Evolutionary conservation across 805 yeast genomes (phyloP).

Genomic region (Teunomyces atbi): DNA sequence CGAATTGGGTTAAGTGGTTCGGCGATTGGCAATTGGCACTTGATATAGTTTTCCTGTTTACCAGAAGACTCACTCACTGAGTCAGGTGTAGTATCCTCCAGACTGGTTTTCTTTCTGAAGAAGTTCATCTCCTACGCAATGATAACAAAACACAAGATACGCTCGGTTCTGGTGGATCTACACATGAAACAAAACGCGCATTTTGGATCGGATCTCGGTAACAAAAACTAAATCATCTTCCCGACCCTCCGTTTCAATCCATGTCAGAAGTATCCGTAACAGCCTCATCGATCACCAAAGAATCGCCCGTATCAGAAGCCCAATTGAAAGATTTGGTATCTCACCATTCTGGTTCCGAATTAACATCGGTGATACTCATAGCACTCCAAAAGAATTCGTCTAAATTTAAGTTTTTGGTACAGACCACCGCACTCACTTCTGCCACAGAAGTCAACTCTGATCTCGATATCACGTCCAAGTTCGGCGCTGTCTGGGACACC

Average conservation of each 20-base stretch:
- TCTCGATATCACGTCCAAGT: constrained; percentile 28
- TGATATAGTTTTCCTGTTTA: constrained; percentile 14
- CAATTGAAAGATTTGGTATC: constrained; percentile 1
- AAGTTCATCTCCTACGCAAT: not conserved
- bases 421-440: constrained; percentile 33
- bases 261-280: constrained; percentile 2
- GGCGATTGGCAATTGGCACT: constrained; percentile 40
- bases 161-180: too few species aligned
- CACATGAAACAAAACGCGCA: too few species aligned
- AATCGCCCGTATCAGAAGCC: constrained; percentile 1
- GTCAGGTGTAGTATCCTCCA: not conserved
- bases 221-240: not conserved
- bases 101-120: constrained; percentile 2
- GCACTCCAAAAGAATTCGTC: constrained; percentile 46
- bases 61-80: constrained; percentile 10
- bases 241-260: not conserved
- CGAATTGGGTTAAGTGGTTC: constrained; percentile 35
- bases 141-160: not conserved
- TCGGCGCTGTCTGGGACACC: constrained; percentile 59
- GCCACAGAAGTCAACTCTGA: constrained; percentile 17
- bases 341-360: not conserved
- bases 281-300: constrained; percentile 3
- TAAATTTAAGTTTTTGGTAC: constrained; percentile 55
- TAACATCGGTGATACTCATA: constrained; percentile 22
- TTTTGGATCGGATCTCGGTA: constrained; percentile 1